Conservation (phyloP, 805 yeast genomes). For the Candida ovalis region DNA sequence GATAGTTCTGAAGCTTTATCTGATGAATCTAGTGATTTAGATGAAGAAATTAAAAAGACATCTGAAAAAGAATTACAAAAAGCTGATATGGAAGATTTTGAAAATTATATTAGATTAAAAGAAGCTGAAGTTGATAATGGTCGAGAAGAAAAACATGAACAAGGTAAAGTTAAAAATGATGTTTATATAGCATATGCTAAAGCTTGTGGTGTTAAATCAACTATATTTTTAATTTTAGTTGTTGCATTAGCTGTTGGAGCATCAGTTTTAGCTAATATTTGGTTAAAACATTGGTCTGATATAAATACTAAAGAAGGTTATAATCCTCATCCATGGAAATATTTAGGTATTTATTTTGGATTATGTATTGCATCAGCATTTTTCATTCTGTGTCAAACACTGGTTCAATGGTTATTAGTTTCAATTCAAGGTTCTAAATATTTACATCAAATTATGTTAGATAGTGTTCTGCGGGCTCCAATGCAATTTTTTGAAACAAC, state of each 20-base stretch:
- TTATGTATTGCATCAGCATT: slow-evolving; percentile 69
- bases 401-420: slow-evolving; percentile 74
- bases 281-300: slow-evolving; percentile 99
- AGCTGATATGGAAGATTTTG: slow-evolving; percentile 54
- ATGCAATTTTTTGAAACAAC: slow-evolving; percentile 96
- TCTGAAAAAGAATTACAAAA: slow-evolving; percentile 47
- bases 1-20: slow-evolving; percentile 16
- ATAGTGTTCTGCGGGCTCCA: slow-evolving; percentile 75
- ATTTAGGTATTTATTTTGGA: slow-evolving; percentile 69
- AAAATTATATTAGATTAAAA: slow-evolving; percentile 28
- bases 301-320: slow-evolving; percentile 63
- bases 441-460: slow-evolving; percentile 74
- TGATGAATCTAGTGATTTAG: slow-evolving; percentile 16
- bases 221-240: slow-evolving; percentile 50
- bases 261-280: slow-evolving; percentile 70
- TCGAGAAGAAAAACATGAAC: slow-evolving; percentile 77
- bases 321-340: slow-evolving; percentile 70
- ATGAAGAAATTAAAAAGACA: slow-evolving; percentile 30
- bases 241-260: slow-evolving; percentile 56
- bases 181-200: slow-evolving; percentile 80
- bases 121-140: slow-evolving; percentile 39
- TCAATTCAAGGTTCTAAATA: slow-evolving; percentile 77
- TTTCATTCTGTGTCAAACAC: slow-evolving; percentile 58
- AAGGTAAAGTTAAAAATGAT: slow-evolving; percentile 89
- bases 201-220: slow-evolving; percentile 76